Percentiles rank a stretch among this genome's conserved stretches.
Conservation (phyloP, 176 grass and related monocot species). For the Cocos nucifera region DNA sequence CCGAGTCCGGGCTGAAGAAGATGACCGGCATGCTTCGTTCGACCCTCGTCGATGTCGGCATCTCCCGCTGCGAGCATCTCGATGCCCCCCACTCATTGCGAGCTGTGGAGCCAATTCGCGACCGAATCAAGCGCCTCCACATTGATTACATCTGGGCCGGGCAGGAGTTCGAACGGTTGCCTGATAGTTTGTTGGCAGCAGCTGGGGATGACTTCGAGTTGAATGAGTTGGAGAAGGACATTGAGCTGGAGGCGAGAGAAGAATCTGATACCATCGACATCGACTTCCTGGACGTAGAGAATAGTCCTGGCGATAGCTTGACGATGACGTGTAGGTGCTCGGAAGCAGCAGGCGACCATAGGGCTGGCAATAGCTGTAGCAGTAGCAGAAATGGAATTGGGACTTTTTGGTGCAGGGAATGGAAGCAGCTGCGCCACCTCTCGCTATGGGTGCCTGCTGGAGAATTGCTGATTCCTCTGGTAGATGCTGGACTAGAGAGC, state of each 20-base stretch:
- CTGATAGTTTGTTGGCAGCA: constrained; percentile 7
- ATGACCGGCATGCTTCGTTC: constrained; percentile 28
- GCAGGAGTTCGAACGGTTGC: constrained; percentile 7
- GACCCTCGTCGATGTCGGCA: constrained; percentile 58
- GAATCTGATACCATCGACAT: too few relatives aligned
- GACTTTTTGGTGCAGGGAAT: constrained; percentile 23
- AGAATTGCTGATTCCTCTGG: constrained; percentile 58
- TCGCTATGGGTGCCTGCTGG: constrained; percentile 82
- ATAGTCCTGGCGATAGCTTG: too few relatives aligned
- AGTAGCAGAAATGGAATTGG: not conserved
- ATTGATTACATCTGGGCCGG: constrained; percentile 62
- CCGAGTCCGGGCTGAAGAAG: constrained; percentile 42
- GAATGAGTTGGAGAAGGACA: constrained; percentile 23
- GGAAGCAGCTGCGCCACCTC: constrained; percentile 62
- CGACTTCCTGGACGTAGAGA: too few relatives aligned
- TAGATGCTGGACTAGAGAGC: constrained; percentile 41
- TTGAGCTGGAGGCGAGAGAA: too few relatives aligned
- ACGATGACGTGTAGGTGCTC: too few relatives aligned
- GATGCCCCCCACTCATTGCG: constrained; percentile 38
- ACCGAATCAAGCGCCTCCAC: constrained; percentile 67
- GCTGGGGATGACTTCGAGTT: constrained; percentile 18
- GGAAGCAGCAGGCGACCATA: not conserved
- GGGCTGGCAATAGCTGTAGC: not conserved
- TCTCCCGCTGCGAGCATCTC: constrained; percentile 60
- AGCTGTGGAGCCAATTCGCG: constrained; percentile 52